These are phyloP conservation scores for Alternaria alternata DNA, from an alignment of 2,329 filamentous ascomycete species.

Conservation along the genomic window DNA sequence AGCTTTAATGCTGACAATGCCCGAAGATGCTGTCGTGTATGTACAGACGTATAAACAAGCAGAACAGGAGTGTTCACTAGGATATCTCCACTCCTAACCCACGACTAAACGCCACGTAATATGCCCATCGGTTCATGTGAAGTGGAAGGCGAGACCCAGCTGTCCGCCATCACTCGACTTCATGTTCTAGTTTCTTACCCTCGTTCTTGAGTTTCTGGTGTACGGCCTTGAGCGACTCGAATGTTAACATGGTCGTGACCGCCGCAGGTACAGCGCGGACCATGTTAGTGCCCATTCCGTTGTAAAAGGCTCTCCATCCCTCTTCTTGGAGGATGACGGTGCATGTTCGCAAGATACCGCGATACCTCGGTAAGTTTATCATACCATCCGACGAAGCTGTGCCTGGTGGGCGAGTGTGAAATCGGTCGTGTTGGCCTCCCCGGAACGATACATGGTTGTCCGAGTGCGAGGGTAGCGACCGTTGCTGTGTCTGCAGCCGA, in stretches of 20 bases:
- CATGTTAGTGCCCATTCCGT: slow-evolving; percentile 96
- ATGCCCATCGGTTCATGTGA: slow-evolving; percentile 9
- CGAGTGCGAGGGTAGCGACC: slow-evolving; percentile 62
- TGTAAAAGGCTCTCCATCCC: slow-evolving; percentile 96
- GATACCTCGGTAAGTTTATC: slow-evolving; percentile 68
- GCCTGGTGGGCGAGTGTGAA: slow-evolving; percentile 56
- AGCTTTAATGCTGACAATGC: slow-evolving; percentile 29
- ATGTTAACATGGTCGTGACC: slow-evolving; percentile 97
- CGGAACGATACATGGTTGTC: slow-evolving; percentile 61
- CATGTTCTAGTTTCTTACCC: slow-evolving; percentile 47
- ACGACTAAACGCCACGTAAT: slow-evolving; percentile 29
- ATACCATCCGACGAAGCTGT: slow-evolving; percentile 65
- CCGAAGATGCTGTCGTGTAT: slow-evolving; percentile 33
- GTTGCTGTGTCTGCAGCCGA: slow-evolving; percentile 89
- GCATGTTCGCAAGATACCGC: slow-evolving; percentile 81
- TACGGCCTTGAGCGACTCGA: slow-evolving; percentile 75
- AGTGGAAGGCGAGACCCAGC: neutral
- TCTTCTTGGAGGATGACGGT: slow-evolving; percentile 87
- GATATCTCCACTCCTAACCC: slow-evolving; percentile 24
- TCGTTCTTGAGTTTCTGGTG: slow-evolving; percentile 62
- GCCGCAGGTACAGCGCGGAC: slow-evolving; percentile 93
- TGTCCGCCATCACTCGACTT: slow-evolving; percentile 13
- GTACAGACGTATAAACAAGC: slow-evolving; percentile 31
- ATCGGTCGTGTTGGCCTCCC: slow-evolving; percentile 42
- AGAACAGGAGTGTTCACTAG: slow-evolving; percentile 28